Evolutionary conservation across 345 rosid genomes (phyloP).

Genomic region (Rhizophora mangle): DNA sequence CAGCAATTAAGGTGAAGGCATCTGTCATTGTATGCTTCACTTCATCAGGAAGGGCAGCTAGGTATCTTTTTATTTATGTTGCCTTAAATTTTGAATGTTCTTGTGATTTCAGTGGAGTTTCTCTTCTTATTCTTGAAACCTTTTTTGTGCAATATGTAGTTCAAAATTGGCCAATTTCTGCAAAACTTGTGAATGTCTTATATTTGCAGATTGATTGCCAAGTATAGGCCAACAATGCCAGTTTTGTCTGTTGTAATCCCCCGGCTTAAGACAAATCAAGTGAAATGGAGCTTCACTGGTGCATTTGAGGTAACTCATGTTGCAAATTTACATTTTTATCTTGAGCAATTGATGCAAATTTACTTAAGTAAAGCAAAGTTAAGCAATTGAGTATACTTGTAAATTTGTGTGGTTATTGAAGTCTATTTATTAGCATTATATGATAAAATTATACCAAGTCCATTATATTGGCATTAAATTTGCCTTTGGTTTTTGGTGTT

Average conservation of each 20-base stretch:
- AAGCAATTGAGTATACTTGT: neutral
- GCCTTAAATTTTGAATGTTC: neutral
- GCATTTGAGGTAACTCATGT: constrained; percentile 72
- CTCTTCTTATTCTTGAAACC: neutral
- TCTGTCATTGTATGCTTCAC: constrained; percentile 94
- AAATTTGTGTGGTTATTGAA: neutral
- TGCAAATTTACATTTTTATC: neutral
- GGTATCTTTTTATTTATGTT: constrained; percentile 38
- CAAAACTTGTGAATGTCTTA: neutral
- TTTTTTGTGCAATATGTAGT: neutral
- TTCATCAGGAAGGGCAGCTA: constrained; percentile 96
- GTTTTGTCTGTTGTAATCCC: constrained; percentile 96
- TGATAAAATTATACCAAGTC: neutral
- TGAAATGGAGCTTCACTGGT: constrained; percentile 95
- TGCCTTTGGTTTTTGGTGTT: too few relatives aligned
- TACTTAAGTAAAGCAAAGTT: too few relatives aligned
- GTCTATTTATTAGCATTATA: neutral
- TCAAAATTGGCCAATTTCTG: neutral
- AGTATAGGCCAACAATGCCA: constrained; percentile 98
- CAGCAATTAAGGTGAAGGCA: constrained; percentile 98
- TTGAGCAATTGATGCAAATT: too few relatives aligned
- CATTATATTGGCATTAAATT: too few relatives aligned
- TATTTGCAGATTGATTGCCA: constrained; percentile 77
- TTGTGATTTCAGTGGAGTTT: neutral
- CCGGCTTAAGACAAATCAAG: constrained; percentile 89